Conservation (phyloP, 192 early-diverging fungal genomes). For the Chytriomyces sp. region DNA sequence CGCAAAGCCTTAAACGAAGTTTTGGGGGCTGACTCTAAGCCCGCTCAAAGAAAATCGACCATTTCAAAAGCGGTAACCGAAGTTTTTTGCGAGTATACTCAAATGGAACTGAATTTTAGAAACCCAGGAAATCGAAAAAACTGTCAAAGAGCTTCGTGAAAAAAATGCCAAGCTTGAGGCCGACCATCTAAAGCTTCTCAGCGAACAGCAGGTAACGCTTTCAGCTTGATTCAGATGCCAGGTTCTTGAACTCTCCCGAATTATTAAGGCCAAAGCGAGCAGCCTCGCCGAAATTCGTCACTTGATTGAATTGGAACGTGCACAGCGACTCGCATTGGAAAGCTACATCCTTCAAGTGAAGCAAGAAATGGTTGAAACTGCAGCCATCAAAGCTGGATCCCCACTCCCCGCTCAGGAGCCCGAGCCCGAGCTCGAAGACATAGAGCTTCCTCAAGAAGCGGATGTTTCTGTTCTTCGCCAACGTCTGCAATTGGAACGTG, state of each 20-base stretch:
- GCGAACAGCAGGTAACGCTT: slow-evolving; percentile 14
- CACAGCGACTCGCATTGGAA: slow-evolving; percentile 35
- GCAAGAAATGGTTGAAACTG: slow-evolving; percentile 33
- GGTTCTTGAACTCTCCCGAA: too few relatives aligned
- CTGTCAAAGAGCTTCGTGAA: slow-evolving; percentile 6
- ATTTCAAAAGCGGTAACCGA: neutral
- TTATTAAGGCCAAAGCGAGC: slow-evolving; percentile 1
- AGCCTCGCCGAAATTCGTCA: slow-evolving; percentile 32
- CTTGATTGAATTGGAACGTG: slow-evolving; percentile 35
- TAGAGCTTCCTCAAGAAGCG: slow-evolving; percentile 12
- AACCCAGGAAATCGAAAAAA: slow-evolving; percentile 18
- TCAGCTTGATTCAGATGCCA: neutral
- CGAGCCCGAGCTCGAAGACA: slow-evolving; percentile 26
- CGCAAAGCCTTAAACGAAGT: slow-evolving; percentile 20
- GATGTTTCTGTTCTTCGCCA: slow-evolving; percentile 8
- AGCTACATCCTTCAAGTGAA: slow-evolving; percentile 39
- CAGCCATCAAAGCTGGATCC: slow-evolving; percentile 3
- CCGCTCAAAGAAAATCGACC: slow-evolving; percentile 7
- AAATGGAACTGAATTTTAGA: neutral
- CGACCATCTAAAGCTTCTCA: slow-evolving; percentile 18
- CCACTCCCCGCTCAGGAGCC: slow-evolving; percentile 20
- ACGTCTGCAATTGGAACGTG: slow-evolving; percentile 32
- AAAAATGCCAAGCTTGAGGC: slow-evolving; percentile 22
- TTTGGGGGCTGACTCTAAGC: neutral
- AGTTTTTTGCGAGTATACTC: neutral